phyloP scores from a whole-genome alignment of 768 basidiomycete species.

The Butyriboletus loyo region DNA sequence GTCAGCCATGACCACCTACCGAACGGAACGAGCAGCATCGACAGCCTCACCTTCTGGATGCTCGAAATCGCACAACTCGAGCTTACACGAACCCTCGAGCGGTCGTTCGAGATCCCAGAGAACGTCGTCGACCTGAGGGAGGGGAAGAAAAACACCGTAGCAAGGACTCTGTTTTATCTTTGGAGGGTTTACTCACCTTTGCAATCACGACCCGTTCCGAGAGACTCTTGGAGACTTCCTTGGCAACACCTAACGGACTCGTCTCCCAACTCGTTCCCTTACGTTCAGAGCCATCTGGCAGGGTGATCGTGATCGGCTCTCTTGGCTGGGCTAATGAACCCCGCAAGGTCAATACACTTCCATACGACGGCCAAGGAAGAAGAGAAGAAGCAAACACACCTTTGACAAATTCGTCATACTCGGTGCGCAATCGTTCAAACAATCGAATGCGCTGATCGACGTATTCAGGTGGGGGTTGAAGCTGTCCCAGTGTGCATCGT shows the following conservation, averaged over 20 bases:
- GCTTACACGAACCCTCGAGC: slow-evolving; percentile 76
- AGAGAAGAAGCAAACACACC: slow-evolving; percentile 39
- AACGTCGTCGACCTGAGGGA: slow-evolving; percentile 61
- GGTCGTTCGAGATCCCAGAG: slow-evolving; percentile 97
- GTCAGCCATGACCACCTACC: no score
- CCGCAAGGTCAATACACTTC: background rate
- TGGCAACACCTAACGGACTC: slow-evolving; percentile 86
- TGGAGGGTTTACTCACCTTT: slow-evolving; percentile 53
- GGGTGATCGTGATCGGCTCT: slow-evolving; percentile 76
- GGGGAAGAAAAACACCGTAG: background rate
- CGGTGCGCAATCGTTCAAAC: slow-evolving; percentile 81
- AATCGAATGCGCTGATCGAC: slow-evolving; percentile 88
- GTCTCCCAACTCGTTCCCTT: slow-evolving; percentile 94
- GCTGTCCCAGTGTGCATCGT: slow-evolving; percentile 10
- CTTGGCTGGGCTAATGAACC: slow-evolving; percentile 60
- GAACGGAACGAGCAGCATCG: background rate
- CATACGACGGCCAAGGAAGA: background rate
- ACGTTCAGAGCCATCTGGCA: slow-evolving; percentile 83
- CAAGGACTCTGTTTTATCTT: background rate
- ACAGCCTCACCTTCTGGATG: slow-evolving; percentile 63
- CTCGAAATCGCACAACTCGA: slow-evolving; percentile 91
- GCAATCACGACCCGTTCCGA: slow-evolving; percentile 91
- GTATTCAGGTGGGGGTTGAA: slow-evolving; percentile 81
- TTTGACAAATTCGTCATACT: slow-evolving; percentile 78
- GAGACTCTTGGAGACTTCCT: slow-evolving; percentile 80